Evolutionary conservation across 75 land plant genomes (phyloP).

Genomic region (Picea sitchensis): DNA sequence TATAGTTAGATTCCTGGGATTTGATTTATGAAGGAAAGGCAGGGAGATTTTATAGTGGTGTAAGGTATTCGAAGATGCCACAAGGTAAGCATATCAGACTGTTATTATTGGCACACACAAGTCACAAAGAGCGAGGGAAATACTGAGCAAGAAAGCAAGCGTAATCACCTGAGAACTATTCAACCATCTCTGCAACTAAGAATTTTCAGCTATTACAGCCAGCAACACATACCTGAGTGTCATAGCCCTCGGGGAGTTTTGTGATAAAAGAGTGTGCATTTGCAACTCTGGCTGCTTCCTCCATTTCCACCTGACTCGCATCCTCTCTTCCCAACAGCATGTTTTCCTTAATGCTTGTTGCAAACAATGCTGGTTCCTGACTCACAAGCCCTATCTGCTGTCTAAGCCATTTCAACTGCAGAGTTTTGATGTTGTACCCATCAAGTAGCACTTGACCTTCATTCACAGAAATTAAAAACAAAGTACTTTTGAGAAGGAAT

Average conservation of each 20-base stretch:
- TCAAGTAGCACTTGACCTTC: constrained; percentile 50
- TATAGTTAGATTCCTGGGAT: no score
- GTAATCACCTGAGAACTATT: neutral
- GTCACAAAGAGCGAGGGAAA: no score
- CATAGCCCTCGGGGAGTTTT: constrained; percentile 76
- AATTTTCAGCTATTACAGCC: no score
- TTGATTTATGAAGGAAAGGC: no score
- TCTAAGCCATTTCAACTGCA: constrained; percentile 76
- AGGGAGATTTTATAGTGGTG: no score
- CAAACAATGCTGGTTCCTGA: constrained; percentile 87
- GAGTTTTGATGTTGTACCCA: constrained; percentile 64
- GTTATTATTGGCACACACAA: no score
- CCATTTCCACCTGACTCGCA: constrained; percentile 59
- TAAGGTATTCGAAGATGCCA: no score
- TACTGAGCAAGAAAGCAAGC: no score
- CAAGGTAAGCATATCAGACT: no score
- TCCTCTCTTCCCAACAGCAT: constrained; percentile 65
- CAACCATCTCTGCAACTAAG: constrained; percentile 7
- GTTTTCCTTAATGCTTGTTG: constrained; percentile 74
- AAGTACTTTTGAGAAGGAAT: neutral
- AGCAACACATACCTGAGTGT: constrained; percentile 56
- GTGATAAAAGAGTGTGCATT: constrained; percentile 81
- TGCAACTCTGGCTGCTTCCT: constrained; percentile 80
- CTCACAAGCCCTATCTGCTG: constrained; percentile 85
- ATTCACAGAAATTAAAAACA: neutral